These are phyloP conservation scores for Amborella trichopoda DNA, from an alignment of 164 flowering plant species.

Conservation along the genomic window DNA sequence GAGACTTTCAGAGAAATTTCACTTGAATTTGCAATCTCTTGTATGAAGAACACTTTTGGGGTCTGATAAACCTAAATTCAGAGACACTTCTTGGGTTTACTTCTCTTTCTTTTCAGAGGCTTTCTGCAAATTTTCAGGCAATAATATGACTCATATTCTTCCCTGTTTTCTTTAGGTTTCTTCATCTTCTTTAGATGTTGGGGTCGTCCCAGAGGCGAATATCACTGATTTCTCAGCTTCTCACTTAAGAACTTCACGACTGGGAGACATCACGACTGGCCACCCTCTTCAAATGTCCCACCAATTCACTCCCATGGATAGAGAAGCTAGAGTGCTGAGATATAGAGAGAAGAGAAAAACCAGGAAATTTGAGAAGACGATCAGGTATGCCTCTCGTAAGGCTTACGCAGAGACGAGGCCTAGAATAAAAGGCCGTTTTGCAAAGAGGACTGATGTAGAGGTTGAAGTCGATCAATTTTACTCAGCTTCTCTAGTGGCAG, in stretches of 20 bases:
- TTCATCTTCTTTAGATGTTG: slow-evolving; percentile 48
- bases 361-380: slow-evolving; percentile 86
- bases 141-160: too few relatives aligned
- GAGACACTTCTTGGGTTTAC: too few relatives aligned
- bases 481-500: slow-evolving; percentile 36
- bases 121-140: too few relatives aligned
- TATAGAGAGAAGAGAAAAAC: slow-evolving; percentile 82
- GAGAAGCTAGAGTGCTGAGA: slow-evolving; percentile 78
- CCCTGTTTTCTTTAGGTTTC: too few relatives aligned
- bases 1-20: too few relatives aligned
- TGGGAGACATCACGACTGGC: slow-evolving; percentile 35
- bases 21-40: too few relatives aligned
- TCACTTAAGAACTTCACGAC: slow-evolving; percentile 37
- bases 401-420: slow-evolving; percentile 93
- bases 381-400: slow-evolving; percentile 89
- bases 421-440: slow-evolving; percentile 83
- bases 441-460: slow-evolving; percentile 58
- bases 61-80: too few relatives aligned
- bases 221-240: slow-evolving; percentile 39
- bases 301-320: slow-evolving; percentile 50
- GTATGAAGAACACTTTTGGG: too few relatives aligned
- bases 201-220: slow-evolving; percentile 60
- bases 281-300: slow-evolving; percentile 34
- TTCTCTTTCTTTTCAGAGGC: too few relatives aligned
- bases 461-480: slow-evolving; percentile 60